Evolutionary conservation across 1,284 basidiomycete species (phyloP).

Genomic region (Austroboletus niveus): DNA sequence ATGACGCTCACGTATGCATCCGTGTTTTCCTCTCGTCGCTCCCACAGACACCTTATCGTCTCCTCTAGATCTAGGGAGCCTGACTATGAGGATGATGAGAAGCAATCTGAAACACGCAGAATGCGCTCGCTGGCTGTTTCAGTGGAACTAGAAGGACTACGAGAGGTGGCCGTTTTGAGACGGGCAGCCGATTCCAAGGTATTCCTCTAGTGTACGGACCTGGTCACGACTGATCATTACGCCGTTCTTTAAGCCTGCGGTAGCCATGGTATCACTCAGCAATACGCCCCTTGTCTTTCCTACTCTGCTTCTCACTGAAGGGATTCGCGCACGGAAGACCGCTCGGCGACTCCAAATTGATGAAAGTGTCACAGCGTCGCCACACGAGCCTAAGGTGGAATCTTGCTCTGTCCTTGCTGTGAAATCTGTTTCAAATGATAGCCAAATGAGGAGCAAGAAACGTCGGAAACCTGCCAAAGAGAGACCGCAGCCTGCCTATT

Average conservation of each 20-base stretch:
- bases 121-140: conserved; percentile 37
- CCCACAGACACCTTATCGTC: background rate
- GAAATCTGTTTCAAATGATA: conserved; percentile 2
- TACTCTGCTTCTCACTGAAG: conserved; percentile 23
- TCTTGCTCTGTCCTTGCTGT: conserved; percentile 22
- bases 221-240: background rate
- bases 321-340: conserved; percentile 4
- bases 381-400: conserved; percentile 21
- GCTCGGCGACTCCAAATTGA: background rate
- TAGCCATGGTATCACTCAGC: conserved; percentile 9
- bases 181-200: conserved; percentile 15
- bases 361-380: conserved; percentile 11
- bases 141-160: conserved; percentile 31
- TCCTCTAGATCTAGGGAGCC: conserved; percentile 41
- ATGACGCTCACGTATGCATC: conserved; percentile 36
- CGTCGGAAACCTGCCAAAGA: conserved; percentile 17
- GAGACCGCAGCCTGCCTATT: conserved; percentile 25
- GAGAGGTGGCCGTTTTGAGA: conserved; percentile 11
- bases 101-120: conserved; percentile 39
- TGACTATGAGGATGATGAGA: conserved; percentile 42
- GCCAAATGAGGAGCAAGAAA: conserved; percentile 1
- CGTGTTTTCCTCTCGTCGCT: conserved; percentile 26
- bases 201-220: background rate
- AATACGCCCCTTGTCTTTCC: conserved; percentile 9
- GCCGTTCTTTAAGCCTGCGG: conserved; percentile 11